Evolutionary conservation across 495 filamentous ascomycete species (phyloP), one percentile per base, ranked within the genome.

Genomic region (Elasticomyces elasticus): DNA sequence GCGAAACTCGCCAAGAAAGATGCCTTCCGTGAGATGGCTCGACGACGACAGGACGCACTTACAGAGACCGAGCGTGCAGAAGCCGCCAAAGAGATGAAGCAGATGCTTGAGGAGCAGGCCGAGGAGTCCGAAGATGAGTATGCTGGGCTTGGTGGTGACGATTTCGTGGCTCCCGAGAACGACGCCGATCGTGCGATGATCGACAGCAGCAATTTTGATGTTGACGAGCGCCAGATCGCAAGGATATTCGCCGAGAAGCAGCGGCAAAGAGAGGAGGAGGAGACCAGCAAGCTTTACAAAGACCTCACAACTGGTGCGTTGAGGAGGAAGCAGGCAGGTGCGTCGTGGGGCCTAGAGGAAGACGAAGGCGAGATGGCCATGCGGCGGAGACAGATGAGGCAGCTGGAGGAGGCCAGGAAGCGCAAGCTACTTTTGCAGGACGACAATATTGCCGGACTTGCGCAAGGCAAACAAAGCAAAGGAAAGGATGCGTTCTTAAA

Each of bases 71-170:
- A 62, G 26, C 49, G 48, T 6, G 51, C 44, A 1, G 49, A 62
- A 71, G 87, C 83, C 62, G 92, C 84, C 65, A 94, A 87, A 68
- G 85, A 89, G 62, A 90, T 89, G 0, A 89, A 82, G 52, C 82
- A 83, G 13, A 87, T 95, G 73, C 73, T 99, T 17, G 79, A 97
- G 55, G 92, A 97, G 57, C 87, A 92, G 62, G 92, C 92, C 35
- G 87, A 92, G 61, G 92, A 99, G 72, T 97, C 94, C 0, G 94
- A 97, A 65, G 92, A 99, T 65, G 92, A 99, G 67, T 99, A 95
- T 65, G 92, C 90, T 28, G 94, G 94, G 1, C 74, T 97, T 37
- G 94, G 94, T 43, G 92, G 92, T 38, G 89, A 91, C 46, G 94
- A 98, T 55, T 87, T 89, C 35, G 84, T 82, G 46, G 79, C 74